Percentiles rank a stretch among this genome's conserved stretches.
phyloP scores from a whole-genome alignment of 2,329 filamentous ascomycete species.

The Clonostachys byssicola region DNA sequence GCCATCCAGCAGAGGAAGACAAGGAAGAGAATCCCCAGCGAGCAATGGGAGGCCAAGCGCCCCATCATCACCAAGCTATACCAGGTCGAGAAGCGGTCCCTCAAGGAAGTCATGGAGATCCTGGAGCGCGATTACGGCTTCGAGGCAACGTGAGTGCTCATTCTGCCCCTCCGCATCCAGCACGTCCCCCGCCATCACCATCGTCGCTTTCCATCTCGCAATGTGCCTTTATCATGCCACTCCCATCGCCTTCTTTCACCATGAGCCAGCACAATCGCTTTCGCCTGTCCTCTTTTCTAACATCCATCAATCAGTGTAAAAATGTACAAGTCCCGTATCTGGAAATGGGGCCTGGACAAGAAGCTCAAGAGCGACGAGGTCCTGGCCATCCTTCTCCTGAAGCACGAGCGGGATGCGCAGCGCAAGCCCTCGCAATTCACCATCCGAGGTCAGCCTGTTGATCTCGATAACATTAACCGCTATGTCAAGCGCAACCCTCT shows the following conservation, averaged over 20 bases:
- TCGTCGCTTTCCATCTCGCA: background rate
- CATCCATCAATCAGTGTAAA: constrained; percentile 20
- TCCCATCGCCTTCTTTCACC: too few relatives aligned
- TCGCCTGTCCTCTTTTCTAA: background rate
- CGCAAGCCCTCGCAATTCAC: constrained; percentile 25
- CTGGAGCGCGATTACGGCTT: constrained; percentile 30
- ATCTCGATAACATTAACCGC: constrained; percentile 31
- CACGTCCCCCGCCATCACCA: background rate
- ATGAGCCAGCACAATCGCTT: too few relatives aligned
- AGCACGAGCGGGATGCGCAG: constrained; percentile 26
- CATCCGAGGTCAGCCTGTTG: constrained; percentile 30
- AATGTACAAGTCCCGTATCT: constrained; percentile 37
- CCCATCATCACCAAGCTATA: constrained; percentile 30
- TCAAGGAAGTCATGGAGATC: constrained; percentile 33
- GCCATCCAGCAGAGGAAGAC: constrained; percentile 6
- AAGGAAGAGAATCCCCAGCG: constrained; percentile 23
- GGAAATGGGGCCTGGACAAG: constrained; percentile 34
- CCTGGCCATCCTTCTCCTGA: constrained; percentile 28
- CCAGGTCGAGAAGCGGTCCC: constrained; percentile 31
- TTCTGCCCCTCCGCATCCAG: background rate
- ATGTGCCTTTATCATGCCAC: too few relatives aligned
- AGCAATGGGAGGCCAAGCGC: constrained; percentile 25
- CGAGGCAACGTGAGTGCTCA: constrained; percentile 27
- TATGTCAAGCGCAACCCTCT: constrained; percentile 32
- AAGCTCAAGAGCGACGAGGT: constrained; percentile 35